phyloP scores from a whole-genome alignment of 2,329 filamentous ascomycete genomes.

The Madurella fahalii region DNA sequence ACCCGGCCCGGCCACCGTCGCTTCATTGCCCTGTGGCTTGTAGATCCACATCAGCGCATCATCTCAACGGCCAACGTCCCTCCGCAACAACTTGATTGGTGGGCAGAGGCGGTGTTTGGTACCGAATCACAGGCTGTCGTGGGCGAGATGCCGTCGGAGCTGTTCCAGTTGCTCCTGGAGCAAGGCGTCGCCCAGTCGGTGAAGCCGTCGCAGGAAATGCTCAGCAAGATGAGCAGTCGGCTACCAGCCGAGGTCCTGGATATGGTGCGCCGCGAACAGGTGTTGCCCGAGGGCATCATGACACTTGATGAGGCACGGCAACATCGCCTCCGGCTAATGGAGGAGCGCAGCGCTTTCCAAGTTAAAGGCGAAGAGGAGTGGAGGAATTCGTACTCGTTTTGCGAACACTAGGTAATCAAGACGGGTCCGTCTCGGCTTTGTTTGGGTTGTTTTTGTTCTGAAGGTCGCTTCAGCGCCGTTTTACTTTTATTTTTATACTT shows the following conservation, averaged over 20 bases:
- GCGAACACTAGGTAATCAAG: slow-evolving; percentile 13
- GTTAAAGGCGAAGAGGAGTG: slow-evolving; percentile 1
- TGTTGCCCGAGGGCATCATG: slow-evolving; percentile 22
- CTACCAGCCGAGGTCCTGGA: slow-evolving; percentile 29
- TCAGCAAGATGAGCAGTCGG: slow-evolving; percentile 10
- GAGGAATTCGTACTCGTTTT: slow-evolving; percentile 10
- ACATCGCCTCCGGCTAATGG: slow-evolving; percentile 37
- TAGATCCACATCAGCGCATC: slow-evolving; percentile 51
- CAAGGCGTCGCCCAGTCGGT: slow-evolving; percentile 35
- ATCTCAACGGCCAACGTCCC: slow-evolving; percentile 42
- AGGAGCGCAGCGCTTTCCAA: slow-evolving; percentile 31
- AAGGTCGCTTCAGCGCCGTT: too few species aligned
- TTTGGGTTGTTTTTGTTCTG: neutral
- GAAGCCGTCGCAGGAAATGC: neutral
- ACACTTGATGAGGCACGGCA: slow-evolving; percentile 34
- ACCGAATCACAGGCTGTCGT: neutral
- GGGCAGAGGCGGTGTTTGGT: slow-evolving; percentile 27
- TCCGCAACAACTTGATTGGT: slow-evolving; percentile 37
- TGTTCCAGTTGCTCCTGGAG: slow-evolving; percentile 19
- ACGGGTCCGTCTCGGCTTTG: neutral
- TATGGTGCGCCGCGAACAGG: slow-evolving; percentile 18
- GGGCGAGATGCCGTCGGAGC: slow-evolving; percentile 18
- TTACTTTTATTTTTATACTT: too few species aligned
- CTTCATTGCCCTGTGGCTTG: slow-evolving; percentile 55
- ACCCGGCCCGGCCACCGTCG: slow-evolving; percentile 52